phyloP scores from a whole-genome alignment of 2,329 filamentous ascomycete species.

The Sporothrix euskadiensis region DNA sequence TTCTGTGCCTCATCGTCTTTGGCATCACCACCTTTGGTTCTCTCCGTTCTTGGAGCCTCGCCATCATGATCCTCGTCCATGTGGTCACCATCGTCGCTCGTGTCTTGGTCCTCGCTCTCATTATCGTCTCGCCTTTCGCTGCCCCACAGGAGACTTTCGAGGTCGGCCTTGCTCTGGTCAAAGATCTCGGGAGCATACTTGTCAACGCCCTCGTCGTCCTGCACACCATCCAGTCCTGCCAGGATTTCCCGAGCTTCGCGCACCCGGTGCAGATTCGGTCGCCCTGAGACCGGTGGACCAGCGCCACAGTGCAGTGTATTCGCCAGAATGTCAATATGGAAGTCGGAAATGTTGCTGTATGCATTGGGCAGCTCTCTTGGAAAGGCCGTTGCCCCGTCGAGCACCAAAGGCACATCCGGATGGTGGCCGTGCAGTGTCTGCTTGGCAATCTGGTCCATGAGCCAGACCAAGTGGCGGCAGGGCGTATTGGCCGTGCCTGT shows the following conservation, averaged over 20 bases:
- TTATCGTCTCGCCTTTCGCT: conserved; percentile 24
- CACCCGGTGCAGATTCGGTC: conserved; percentile 43
- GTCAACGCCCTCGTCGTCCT: conserved; percentile 44
- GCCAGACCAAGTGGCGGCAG: conserved; percentile 56
- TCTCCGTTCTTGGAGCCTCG: not conserved
- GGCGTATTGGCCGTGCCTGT: conserved; percentile 37
- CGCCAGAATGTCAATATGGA: conserved; percentile 54
- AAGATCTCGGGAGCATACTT: conserved; percentile 52
- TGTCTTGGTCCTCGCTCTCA: conserved; percentile 13
- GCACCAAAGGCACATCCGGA: conserved; percentile 36
- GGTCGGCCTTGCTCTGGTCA: conserved; percentile 31
- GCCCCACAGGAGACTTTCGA: conserved; percentile 27
- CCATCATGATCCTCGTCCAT: not conserved
- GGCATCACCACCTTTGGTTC: not conserved
- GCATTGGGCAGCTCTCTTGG: conserved; percentile 32
- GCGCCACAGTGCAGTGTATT: conserved; percentile 54
- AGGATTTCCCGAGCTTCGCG: conserved; percentile 55
- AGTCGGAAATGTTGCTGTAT: conserved; percentile 51
- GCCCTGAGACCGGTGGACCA: conserved; percentile 37
- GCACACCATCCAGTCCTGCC: conserved; percentile 45
- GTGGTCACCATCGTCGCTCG: not conserved
- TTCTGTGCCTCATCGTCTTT: not conserved
- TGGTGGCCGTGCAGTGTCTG: conserved; percentile 50
- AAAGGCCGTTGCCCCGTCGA: conserved; percentile 42
- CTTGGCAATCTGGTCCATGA: conserved; percentile 55